phyloP scores from a whole-genome alignment of 805 yeast species.

The Vanderwaltozyma verrucispora region DNA sequence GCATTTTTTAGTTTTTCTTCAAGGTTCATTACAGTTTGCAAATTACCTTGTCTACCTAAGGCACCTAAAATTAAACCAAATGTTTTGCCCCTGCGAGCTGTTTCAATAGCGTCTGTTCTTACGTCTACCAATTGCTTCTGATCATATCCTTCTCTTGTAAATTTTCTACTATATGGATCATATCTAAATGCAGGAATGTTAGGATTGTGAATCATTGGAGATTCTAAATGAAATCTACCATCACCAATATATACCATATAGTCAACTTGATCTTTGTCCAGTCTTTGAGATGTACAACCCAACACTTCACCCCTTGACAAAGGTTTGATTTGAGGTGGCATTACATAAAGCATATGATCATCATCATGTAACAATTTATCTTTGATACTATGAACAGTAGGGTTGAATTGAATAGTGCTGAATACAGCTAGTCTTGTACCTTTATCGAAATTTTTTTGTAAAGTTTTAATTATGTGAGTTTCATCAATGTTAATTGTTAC shows the following conservation, averaged over 20 bases:
- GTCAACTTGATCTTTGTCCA: constrained; percentile 51
- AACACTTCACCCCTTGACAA: constrained; percentile 91
- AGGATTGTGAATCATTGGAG: constrained; percentile 97
- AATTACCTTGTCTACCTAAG: constrained; percentile 89
- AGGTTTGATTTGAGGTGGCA: constrained; percentile 89
- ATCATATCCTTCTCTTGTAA: constrained; percentile 81
- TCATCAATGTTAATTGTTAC: constrained; percentile 89
- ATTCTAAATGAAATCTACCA: constrained; percentile 90
- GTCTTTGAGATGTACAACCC: constrained; percentile 88
- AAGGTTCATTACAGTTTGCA: constrained; percentile 59
- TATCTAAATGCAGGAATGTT: constrained; percentile 83
- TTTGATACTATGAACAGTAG: constrained; percentile 73
- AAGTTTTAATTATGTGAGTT: constrained; percentile 65
- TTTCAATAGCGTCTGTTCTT: constrained; percentile 60
- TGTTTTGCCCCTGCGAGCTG: constrained; percentile 49
- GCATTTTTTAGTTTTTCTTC: constrained; percentile 41
- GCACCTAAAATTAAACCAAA: constrained; percentile 88
- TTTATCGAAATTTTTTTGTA: constrained; percentile 53
- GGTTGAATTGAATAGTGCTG: constrained; percentile 96
- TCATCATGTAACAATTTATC: constrained; percentile 44
- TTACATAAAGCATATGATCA: constrained; percentile 41
- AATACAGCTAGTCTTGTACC: constrained; percentile 72
- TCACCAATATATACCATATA: constrained; percentile 93
- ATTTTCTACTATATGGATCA: constrained; percentile 89
- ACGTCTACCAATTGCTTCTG: constrained; percentile 72